Conservation (phyloP, 306 rosid genomes). For the Casuarina cunninghamiana region DNA sequence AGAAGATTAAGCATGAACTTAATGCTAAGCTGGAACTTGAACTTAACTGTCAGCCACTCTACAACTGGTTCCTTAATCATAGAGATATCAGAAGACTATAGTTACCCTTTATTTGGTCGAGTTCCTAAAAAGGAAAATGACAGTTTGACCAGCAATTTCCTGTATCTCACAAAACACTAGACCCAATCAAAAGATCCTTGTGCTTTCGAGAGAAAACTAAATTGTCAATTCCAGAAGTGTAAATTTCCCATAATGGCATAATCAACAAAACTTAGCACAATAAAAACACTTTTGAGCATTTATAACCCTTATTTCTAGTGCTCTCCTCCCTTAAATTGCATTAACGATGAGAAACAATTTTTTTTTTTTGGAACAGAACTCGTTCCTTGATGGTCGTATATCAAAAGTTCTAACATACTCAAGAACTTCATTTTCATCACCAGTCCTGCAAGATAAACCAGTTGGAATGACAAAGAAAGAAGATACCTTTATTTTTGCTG, state of each 20-base stretch:
- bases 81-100: conserved; percentile 1
- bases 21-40: neutral
- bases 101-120: neutral
- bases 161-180: neutral
- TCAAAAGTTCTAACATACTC: neutral
- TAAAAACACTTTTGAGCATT: neutral
- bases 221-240: neutral
- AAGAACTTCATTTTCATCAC: neutral
- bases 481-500: conserved; percentile 53
- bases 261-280: neutral
- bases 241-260: neutral
- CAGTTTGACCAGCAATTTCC: neutral
- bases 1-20: neutral
- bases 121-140: conserved; percentile 3
- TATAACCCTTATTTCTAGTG: neutral
- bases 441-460: neutral
- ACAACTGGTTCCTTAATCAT: neutral
- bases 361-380: neutral
- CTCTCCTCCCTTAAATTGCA: conserved; percentile 8
- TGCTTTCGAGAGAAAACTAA: neutral
- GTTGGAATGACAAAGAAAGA: conserved; percentile 20
- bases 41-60: neutral
- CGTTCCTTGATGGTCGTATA: neutral
- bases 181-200: neutral
- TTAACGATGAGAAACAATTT: neutral